Evolutionary conservation across 306 rosid genomes (phyloP).

Genomic region (Senna siamea): DNA sequence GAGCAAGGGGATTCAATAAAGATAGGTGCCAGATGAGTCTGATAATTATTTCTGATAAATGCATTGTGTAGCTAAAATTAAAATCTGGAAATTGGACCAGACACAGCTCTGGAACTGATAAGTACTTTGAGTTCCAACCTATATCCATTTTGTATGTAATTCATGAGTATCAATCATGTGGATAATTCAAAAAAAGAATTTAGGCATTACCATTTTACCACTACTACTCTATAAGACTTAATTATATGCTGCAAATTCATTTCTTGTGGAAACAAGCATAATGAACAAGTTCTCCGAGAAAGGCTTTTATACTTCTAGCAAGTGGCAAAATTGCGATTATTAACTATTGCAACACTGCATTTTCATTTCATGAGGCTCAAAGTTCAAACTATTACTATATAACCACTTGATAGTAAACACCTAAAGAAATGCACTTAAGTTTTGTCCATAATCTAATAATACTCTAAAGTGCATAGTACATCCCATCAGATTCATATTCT

Average conservation of each 20-base stretch:
- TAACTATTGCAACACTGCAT: neutral
- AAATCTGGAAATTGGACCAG: neutral
- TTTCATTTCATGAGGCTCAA: neutral
- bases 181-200: neutral
- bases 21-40: neutral
- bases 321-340: neutral
- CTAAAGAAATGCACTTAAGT: neutral
- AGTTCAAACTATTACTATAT: neutral
- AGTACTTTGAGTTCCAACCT: neutral
- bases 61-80: constrained; percentile 12
- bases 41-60: neutral
- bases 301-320: neutral
- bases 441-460: neutral
- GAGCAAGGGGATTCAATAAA: neutral
- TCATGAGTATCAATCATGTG: neutral
- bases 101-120: neutral
- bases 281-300: neutral
- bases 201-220: neutral
- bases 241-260: neutral
- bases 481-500: constrained; percentile 2
- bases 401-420: neutral
- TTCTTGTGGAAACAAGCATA: neutral
- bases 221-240: neutral
- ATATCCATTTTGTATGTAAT: neutral
- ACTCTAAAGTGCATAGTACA: neutral